These are phyloP conservation scores for Blastobotrys robertii DNA, from an alignment of 805 yeast genomes.

Conservation along the genomic window DNA sequence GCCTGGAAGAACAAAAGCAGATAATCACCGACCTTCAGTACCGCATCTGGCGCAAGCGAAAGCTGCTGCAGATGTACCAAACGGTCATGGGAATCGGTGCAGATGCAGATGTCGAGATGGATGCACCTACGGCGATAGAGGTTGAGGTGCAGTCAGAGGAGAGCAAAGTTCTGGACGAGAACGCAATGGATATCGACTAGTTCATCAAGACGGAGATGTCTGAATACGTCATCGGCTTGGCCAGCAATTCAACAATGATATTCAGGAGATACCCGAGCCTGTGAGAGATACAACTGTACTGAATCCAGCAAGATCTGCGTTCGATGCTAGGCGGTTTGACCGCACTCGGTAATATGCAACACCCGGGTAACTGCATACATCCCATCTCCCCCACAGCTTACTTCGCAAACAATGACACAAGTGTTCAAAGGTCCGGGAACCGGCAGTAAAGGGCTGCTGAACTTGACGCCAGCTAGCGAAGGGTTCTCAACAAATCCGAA, in stretches of 20 bases:
- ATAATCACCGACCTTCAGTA: slow-evolving; percentile 24
- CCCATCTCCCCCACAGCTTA: background rate
- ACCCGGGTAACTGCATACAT: background rate
- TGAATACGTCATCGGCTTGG: background rate
- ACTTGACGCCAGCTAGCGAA: no score
- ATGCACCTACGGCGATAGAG: background rate
- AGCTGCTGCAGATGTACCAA: slow-evolving; percentile 9
- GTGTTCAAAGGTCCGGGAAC: background rate
- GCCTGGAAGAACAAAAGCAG: slow-evolving; percentile 15
- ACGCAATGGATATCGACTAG: background rate
- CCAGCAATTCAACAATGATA: no score
- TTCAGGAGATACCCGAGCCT: no score
- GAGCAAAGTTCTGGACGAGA: background rate
- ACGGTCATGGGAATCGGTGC: slow-evolving; percentile 9
- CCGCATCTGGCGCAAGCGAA: slow-evolving; percentile 5
- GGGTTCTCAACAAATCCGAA: background rate
- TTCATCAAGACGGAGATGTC: background rate
- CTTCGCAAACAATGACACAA: background rate
- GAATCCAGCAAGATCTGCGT: no score
- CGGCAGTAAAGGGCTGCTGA: background rate
- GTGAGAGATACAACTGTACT: background rate
- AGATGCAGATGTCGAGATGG: slow-evolving; percentile 2
- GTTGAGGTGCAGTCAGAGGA: background rate
- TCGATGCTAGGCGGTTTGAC: no score
- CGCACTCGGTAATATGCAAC: background rate